Evolutionary conservation across 2,329 filamentous ascomycete species (phyloP), one percentile per base, ranked within the genome.

Genomic region (Sphaerulina populicola): DNA sequence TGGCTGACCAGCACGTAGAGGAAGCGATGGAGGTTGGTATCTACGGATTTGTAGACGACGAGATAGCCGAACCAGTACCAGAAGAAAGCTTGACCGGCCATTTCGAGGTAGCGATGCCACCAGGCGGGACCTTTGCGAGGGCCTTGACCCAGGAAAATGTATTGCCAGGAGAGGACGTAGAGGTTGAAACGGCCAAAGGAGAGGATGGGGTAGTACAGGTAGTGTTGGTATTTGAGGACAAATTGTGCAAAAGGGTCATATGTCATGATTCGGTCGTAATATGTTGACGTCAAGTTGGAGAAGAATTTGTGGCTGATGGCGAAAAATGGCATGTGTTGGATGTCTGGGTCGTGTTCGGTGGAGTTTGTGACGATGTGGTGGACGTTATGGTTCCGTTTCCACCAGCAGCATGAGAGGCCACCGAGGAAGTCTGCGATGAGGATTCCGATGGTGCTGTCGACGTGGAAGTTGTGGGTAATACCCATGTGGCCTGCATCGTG

Each of bases 401-500:
- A 98, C 93, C 93, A 98, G 40, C 91, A 88, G 48, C 95, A 72
- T 23, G 88, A 95, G 31, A 98, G 71, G 0, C 93, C 93, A 35
- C 93, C 93, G 15, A 93, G 73, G 62, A 85, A 97, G 67, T 95
- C 86, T 47, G 90, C 89, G 62, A 96, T 85, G 57, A 94, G 72
- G 64, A 97, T 95, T 44, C 88, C 91, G 56, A 98, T 88, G 44
- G 85, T 76, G 1, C 85, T 85, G 68, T 98, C 93, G 35, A 81
- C 71, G 44, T 86, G 82, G 67, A 91, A 97, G 66, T 84, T 77
- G 69, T 97, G 91, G 2, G 93, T 98, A 62, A 98, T 95, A 59
- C 88, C 93, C 85, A 96, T 94, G 69, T 98, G 93, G 6, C 88
- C 90, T 45, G 91, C 88, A 74, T 98, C 93, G 69, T 98, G 93